These are phyloP conservation scores for Cladosporium sp. DNA, from an alignment of 2,329 filamentous ascomycete genomes.

Conservation along the genomic window DNA sequence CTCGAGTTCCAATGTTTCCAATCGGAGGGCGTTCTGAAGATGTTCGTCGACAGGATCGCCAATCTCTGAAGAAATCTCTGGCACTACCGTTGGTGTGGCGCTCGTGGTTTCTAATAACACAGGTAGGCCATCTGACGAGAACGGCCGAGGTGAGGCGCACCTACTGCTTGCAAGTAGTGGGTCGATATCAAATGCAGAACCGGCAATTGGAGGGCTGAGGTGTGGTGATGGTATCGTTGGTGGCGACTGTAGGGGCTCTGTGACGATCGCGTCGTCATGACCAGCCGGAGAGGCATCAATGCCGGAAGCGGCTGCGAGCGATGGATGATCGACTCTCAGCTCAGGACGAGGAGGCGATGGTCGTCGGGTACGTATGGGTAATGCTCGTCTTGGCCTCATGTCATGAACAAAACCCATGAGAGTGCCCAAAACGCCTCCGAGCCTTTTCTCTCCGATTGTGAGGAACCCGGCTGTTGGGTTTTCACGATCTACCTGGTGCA, in stretches of 20 bases:
- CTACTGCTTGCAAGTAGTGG: conserved; percentile 19
- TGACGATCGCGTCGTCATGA: neutral
- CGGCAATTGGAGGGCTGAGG: neutral
- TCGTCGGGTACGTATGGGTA: conserved; percentile 15
- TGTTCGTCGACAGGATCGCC: neutral
- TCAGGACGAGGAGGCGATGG: conserved; percentile 1
- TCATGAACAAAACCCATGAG: conserved; percentile 66
- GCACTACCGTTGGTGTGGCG: conserved; percentile 3
- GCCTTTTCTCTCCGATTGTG: conserved; percentile 57
- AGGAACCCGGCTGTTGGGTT: conserved; percentile 43
- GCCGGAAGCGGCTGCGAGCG: neutral
- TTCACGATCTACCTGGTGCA: conserved; percentile 63
- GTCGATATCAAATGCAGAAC: conserved; percentile 13
- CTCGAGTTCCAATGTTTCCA: conserved; percentile 73
- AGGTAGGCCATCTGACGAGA: neutral
- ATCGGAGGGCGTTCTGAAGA: conserved; percentile 53
- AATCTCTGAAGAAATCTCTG: neutral
- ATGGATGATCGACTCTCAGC: neutral
- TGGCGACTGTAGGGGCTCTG: conserved; percentile 1
- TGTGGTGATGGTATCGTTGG: neutral
- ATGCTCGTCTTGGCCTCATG: conserved; percentile 31
- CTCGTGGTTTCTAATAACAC: conserved; percentile 5
- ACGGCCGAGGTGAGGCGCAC: conserved; percentile 11
- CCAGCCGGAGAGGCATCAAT: neutral
- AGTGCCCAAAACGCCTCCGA: conserved; percentile 66